A percentile compares a stretch with the other conserved stretches of the same genome.
phyloP scores from a whole-genome alignment of 768 basidiomycete genomes.

The Galerina marginata region DNA sequence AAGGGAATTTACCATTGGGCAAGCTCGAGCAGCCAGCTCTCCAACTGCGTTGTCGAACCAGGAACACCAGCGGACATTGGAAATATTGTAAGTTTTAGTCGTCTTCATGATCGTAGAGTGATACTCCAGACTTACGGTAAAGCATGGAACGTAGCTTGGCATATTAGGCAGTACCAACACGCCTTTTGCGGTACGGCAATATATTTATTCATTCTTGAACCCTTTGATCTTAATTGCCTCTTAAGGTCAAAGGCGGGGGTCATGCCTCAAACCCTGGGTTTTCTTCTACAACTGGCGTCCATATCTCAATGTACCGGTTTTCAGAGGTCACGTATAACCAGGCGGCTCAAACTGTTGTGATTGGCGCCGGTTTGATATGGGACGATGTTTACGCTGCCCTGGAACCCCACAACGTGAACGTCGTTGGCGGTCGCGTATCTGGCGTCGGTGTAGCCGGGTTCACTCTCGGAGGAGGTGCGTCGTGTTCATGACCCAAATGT shows the following conservation, averaged over 20 bases:
- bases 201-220: neutral
- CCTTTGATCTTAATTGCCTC: neutral
- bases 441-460: constrained; percentile 68
- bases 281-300: constrained; percentile 64
- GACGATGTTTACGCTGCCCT: constrained; percentile 66
- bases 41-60: constrained; percentile 65
- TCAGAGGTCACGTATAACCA: constrained; percentile 48
- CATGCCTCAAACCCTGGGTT: constrained; percentile 61
- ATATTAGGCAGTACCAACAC: constrained; percentile 50
- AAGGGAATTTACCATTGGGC: constrained; percentile 59
- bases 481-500: neutral
- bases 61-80: constrained; percentile 56
- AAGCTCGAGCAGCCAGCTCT: constrained; percentile 47
- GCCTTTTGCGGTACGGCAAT: constrained; percentile 55
- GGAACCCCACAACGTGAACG: constrained; percentile 51
- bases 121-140: too few relatives aligned
- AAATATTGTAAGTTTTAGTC: constrained; percentile 44
- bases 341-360: constrained; percentile 40
- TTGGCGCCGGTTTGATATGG: constrained; percentile 62
- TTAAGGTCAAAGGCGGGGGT: constrained; percentile 67
- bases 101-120: too few relatives aligned
- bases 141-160: constrained; percentile 41
- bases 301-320: constrained; percentile 60
- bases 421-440: constrained; percentile 63
- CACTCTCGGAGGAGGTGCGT: constrained; percentile 60